Conservation (phyloP, 2,329 filamentous ascomycete species). For the Ascochyta pisi region DNA sequence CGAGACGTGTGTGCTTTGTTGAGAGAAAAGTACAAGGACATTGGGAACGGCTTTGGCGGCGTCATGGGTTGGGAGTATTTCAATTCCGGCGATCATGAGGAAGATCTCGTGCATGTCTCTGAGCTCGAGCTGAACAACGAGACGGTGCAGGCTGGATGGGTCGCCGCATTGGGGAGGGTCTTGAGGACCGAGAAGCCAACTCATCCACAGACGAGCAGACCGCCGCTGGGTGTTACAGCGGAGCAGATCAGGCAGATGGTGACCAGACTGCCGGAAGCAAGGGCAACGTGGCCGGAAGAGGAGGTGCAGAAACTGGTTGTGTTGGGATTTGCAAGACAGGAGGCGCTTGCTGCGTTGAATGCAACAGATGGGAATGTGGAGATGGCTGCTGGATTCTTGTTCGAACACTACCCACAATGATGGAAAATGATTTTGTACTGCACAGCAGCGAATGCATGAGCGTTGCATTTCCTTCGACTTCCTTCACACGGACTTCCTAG, state of each 20-base stretch:
- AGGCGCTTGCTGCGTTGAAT: constrained; percentile 57
- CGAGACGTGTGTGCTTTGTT: constrained; percentile 64
- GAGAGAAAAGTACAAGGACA: constrained; percentile 61
- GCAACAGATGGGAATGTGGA: constrained; percentile 58
- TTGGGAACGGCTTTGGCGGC: constrained; percentile 70
- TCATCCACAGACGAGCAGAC: constrained; percentile 21
- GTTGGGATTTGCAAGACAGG: constrained; percentile 55
- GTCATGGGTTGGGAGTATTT: constrained; percentile 98
- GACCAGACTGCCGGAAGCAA: constrained; percentile 40
- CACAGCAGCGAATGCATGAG: neutral
- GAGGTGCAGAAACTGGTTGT: constrained; percentile 53
- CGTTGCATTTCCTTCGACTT: neutral
- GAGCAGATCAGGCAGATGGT: constrained; percentile 46
- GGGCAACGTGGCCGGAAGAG: constrained; percentile 50
- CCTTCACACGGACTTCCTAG: neutral
- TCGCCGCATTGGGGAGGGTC: constrained; percentile 65
- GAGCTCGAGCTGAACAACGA: constrained; percentile 32
- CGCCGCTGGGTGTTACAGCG: constrained; percentile 33
- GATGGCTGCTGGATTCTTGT: constrained; percentile 56
- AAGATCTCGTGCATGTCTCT: constrained; percentile 37
- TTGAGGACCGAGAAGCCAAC: constrained; percentile 44
- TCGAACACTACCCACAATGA: constrained; percentile 47
- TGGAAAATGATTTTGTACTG: neutral
- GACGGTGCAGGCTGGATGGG: constrained; percentile 63
- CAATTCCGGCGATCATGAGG: constrained; percentile 63